Evolutionary conservation across 2,329 filamentous ascomycete species (phyloP), one percentile per base, ranked within the genome.

Genomic region (Drechslerella coelobrocha): DNA sequence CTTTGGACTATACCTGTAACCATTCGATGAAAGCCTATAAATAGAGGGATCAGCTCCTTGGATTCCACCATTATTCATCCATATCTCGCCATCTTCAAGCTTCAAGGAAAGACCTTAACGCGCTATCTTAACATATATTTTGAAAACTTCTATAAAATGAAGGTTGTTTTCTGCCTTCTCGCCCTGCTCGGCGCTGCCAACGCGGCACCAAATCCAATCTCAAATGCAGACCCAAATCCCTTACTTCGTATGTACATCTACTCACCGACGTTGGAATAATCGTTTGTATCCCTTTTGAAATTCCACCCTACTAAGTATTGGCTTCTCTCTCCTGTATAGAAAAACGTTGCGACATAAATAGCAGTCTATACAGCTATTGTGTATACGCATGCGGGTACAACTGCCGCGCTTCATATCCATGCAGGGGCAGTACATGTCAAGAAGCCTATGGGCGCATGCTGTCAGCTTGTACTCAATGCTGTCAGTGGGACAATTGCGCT

Each of bases 371-470:
- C 55, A n/a, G 19, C 19, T 68, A 56, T 55, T 68, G 63, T 24
- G 55, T 9, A 2, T 2, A 2, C 31, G 48, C 63, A 19, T 68
- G 63, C 34, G 63, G 55, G n/a, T 68, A 68, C 50, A 68, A 68
- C 56, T 68, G 63, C 63, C 55, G 56, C 23, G 56, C 47, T 1
- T 31, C 17, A 52, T 68, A 65, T 31, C 21, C 50, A 7, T 68
- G 63, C 55, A 41, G 63, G 27, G 56, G 52, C 63, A 8, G 26
- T 24, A 29, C 27, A 5, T 68, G 63, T 26, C 7, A 6, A 12
- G 63, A 68, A 39, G 55, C 63, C 24, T 68, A 68, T 27, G 23
- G 19, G 14, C 63, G 63, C 43, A 61, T 61, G 55, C 7, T 68
- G 1, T 41, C 55, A n/a, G 48, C 43, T 21, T 68, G 63, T 26